A percentile compares a stretch with the other conserved stretches of the same genome.
phyloP scores from a whole-genome alignment of 2,329 filamentous ascomycete species.

The Lecanosticta acicola region DNA sequence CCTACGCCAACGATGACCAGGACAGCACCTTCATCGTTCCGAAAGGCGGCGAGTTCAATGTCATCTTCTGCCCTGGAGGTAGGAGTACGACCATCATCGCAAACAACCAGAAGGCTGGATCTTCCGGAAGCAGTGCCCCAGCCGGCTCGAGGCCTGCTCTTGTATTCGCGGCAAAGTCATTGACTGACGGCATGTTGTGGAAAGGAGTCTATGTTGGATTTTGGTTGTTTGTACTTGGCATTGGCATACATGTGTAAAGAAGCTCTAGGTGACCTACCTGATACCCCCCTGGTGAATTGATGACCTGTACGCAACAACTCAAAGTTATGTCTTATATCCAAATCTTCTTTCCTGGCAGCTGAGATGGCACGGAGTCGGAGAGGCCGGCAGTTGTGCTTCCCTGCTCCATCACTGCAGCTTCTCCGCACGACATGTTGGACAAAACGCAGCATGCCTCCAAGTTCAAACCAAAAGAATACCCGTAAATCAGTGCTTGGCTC shows the following conservation, averaged over 20 bases:
- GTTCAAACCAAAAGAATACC: too few relatives aligned
- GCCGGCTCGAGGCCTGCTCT: slow-evolving; percentile 11
- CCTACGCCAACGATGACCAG: slow-evolving; percentile 59
- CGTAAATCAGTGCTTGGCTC: too few relatives aligned
- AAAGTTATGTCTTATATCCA: neutral
- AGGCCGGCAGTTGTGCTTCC: too few relatives aligned
- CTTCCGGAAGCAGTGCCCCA: slow-evolving; percentile 11
- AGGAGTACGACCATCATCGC: slow-evolving; percentile 46
- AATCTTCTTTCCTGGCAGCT: too few relatives aligned
- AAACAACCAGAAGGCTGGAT: slow-evolving; percentile 18
- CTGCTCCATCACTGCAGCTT: too few relatives aligned
- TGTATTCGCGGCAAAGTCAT: slow-evolving; percentile 9
- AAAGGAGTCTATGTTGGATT: slow-evolving; percentile 3
- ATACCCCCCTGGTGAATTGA: neutral
- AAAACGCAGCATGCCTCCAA: neutral
- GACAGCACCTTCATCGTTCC: slow-evolving; percentile 54
- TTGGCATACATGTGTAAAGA: neutral
- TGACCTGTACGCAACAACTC: neutral
- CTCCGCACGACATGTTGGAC: neutral
- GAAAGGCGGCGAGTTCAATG: slow-evolving; percentile 67
- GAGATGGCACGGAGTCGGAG: too few relatives aligned
- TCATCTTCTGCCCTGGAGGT: slow-evolving; percentile 67
- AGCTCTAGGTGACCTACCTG: neutral
- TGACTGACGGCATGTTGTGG: slow-evolving; percentile 18
- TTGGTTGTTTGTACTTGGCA: slow-evolving; percentile 3